Base-by-base conservation (phyloP, 2,329 filamentous ascomycete species). In the Aspergillus versicolor region DNA sequence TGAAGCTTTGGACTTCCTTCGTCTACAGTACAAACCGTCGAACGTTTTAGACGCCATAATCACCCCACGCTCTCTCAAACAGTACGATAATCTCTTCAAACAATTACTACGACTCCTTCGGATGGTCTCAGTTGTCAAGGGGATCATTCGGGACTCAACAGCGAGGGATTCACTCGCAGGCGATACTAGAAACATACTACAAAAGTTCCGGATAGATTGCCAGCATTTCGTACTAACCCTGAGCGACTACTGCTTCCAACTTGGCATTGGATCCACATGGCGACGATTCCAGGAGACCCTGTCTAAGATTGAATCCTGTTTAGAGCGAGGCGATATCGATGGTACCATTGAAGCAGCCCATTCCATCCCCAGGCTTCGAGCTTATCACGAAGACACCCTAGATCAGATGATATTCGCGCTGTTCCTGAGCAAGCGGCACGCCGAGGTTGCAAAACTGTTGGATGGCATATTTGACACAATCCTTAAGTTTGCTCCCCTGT, bases 1-100 rank as follows among this genome's bases (percentile, higher is more conserved):
- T 17, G 87, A 93, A 69, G 94, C 94, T 0, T 80, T 97, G n/a
- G 94, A 97, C 73, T 97, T 99, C 67, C 79, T 99, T 15, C 86
- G 91, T 2, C 78, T 99, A 7, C 89, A 92, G 45, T 97, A 97
- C 74, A 89, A 88, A 41, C 82, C 92, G 0, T 88, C 92, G 0
- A 73, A 83, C 0, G 85, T 90, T 1, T 78, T 97, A 0, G 81
- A 87, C 41, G 80, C 86, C 0, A 82, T 97, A 60, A 87, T 99
- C 42, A 92, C 91, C 0, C 80, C 85, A 0, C 72, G 80, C 0
- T 82, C 88, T 1, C 76, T 97, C 11, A 78, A 86, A 54, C 91
- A 91, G 64, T 97, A 97, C 67, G 94, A 97, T 70, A 81, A 82
- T 46, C 82, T 97, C 37, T 97, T 97, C 77, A 89, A 87, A 65